A percentile compares a stretch with the other conserved stretches of the same genome.
Conservation (phyloP, 208 protist species). For the Porcisia hertigi region DNA sequence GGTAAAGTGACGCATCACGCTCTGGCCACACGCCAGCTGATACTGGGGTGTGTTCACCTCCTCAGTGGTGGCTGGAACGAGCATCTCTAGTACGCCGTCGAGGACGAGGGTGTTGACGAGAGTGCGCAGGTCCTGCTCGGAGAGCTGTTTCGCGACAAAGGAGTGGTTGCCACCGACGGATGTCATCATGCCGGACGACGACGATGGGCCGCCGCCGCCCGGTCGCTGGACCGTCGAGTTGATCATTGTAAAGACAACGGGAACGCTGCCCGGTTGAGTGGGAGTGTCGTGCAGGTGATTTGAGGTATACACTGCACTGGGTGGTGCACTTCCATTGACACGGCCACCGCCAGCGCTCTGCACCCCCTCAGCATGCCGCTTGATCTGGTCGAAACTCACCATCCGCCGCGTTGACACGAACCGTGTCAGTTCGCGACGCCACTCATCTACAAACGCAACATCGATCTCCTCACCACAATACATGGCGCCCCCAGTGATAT, state of each 20-base stretch:
- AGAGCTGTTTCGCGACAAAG: conserved; percentile 28
- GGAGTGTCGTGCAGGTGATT: not conserved
- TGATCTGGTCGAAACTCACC: conserved; percentile 62
- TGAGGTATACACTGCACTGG: not conserved
- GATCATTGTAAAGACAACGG: conserved; percentile 24
- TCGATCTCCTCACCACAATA: conserved; percentile 86
- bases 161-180: not conserved
- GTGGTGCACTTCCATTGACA: not conserved
- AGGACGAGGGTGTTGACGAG: conserved; percentile 67
- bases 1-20: conserved; percentile 80
- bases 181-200: not conserved
- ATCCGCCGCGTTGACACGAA: conserved; percentile 43
- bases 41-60: conserved; percentile 42
- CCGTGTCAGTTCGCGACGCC: conserved; percentile 37
- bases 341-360: conserved; percentile 18
- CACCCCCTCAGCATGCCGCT: conserved; percentile 45
- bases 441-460: conserved; percentile 77
- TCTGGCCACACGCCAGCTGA: conserved; percentile 49
- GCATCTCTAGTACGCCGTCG: conserved; percentile 74
- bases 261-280: not conserved
- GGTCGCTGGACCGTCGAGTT: conserved; percentile 9
- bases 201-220: not conserved
- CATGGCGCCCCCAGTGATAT: conserved; percentile 83
- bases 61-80: conserved; percentile 16
- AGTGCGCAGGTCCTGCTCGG: conserved; percentile 53